Evolutionary conservation across 768 basidiomycete genomes (phyloP), one percentile per base, ranked within the genome.

Genomic region (Macrolepiota fuliginosa): DNA sequence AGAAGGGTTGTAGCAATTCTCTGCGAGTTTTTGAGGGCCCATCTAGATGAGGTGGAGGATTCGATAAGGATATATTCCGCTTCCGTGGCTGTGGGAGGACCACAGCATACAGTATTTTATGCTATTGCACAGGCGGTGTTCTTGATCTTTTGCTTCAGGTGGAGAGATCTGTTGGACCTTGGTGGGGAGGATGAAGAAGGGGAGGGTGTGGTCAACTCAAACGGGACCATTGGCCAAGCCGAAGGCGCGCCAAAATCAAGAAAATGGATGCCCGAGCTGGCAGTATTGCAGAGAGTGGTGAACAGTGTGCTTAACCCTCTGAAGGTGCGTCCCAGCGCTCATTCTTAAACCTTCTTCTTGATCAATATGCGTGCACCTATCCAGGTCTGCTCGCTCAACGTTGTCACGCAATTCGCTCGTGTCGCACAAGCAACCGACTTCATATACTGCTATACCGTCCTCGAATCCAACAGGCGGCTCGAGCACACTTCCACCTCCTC

Each of bases 101-200:
- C 35, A 58, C 81, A 83, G 58, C 80, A 90, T 66, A 84, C 83
- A 27, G 83, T 96, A 19, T 98, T 98, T 71, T 98, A 98, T 71
- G 94, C 96, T 1, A 90, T 96, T 35, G 77, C 87, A 0, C 97
- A 98, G 69, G 89, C 96, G 0, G 85, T 95, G 10, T 96, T 99
- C 71, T 82, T 98, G 64, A 94, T 99, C 64, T 99, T 99, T 73
- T 98, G 97, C 73, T 99, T 98, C 76, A 81, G 97, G 11, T 98
- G 96, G 96, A 78, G 92, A 63, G 97, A 98, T 65, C 76, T 98
- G 37, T 72, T 85, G 45, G 84, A 86, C 54, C 83, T 82, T 22
- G 7, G 29, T 32, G 77, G 76, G 47, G 83, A 84, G 13, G 89
- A 88, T 4, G 80, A 77, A 24, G 83, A 79, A 24, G 82, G 79